These are phyloP conservation scores for Calamus simplicifolius DNA, from an alignment of 176 grass and related monocot genomes.

Conservation along the genomic window DNA sequence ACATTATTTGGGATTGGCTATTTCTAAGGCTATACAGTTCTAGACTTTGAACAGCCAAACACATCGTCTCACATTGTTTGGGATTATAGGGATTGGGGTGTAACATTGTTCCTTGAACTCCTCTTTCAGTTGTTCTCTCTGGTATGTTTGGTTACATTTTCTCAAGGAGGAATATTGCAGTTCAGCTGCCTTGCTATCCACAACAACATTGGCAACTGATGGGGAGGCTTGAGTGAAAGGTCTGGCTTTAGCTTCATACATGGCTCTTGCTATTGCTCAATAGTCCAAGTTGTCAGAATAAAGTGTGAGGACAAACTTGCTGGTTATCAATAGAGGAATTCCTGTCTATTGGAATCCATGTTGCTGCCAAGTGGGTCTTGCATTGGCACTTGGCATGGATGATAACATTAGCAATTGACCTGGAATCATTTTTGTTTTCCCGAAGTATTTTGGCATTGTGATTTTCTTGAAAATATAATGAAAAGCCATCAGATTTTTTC, in stretches of 20 bases:
- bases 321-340: slow-evolving; percentile 1
- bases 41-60: slow-evolving; percentile 14
- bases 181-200: slow-evolving; percentile 14
- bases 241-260: slow-evolving; percentile 13
- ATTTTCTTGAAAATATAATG: background rate
- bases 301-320: slow-evolving; percentile 2
- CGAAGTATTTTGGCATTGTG: background rate
- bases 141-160: slow-evolving; percentile 24
- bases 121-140: slow-evolving; percentile 26
- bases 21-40: slow-evolving; percentile 17
- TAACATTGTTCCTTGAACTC: slow-evolving; percentile 21
- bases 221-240: slow-evolving; percentile 26
- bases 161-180: slow-evolving; percentile 12
- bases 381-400: slow-evolving; percentile 21
- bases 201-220: slow-evolving; percentile 10
- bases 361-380: slow-evolving; percentile 25
- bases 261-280: slow-evolving; percentile 17
- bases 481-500: too few species aligned
- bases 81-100: slow-evolving; percentile 19
- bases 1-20: slow-evolving; percentile 11
- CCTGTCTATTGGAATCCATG: slow-evolving; percentile 27
- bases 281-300: slow-evolving; percentile 17
- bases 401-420: background rate
- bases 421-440: background rate
- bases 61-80: slow-evolving; percentile 12